Conservation (phyloP, 768 basidiomycete genomes). For the Leccinum variicolor region DNA sequence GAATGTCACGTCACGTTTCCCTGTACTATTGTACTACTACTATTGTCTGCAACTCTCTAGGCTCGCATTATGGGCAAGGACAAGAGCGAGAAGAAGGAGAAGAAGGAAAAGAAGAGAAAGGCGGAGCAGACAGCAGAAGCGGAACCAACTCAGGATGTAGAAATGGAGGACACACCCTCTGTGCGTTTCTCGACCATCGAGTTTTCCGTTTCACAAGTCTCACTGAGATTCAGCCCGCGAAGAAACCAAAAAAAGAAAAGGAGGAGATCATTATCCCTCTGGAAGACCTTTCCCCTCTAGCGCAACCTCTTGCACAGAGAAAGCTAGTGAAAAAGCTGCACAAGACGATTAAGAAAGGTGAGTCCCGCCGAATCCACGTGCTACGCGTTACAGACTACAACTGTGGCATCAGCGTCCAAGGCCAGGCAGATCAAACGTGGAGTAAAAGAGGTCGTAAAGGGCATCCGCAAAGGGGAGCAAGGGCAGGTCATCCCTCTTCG, state of each 20-base stretch:
- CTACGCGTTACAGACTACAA: neutral
- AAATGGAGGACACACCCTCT: conserved; percentile 37
- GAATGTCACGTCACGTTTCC: conserved; percentile 18
- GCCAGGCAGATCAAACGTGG: conserved; percentile 94
- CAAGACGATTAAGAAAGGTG: conserved; percentile 92
- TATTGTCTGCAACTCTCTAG: neutral
- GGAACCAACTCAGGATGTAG: conserved; percentile 43
- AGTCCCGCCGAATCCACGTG: neutral
- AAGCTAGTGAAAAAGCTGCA: conserved; percentile 94
- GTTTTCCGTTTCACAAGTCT: conserved; percentile 30
- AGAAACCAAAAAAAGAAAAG: conserved; percentile 65
- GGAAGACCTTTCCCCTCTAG: conserved; percentile 91
- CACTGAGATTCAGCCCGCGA: conserved; percentile 34
- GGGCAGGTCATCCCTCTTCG: conserved; percentile 54
- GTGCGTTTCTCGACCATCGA: conserved; percentile 20
- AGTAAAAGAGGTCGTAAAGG: conserved; percentile 98
- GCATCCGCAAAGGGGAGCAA: conserved; percentile 95
- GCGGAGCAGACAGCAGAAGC: conserved; percentile 29
- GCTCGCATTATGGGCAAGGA: conserved; percentile 57
- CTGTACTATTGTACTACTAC: neutral
- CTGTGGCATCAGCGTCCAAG: conserved; percentile 68
- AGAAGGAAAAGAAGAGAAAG: conserved; percentile 70
- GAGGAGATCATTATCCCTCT: conserved; percentile 59
- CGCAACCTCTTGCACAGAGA: conserved; percentile 88
- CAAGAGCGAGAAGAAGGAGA: conserved; percentile 74